Percentiles rank a stretch among this genome's conserved stretches.
Evolutionary conservation across 768 basidiomycete species (phyloP).

Genomic region (Exsudoporus frostii): DNA sequence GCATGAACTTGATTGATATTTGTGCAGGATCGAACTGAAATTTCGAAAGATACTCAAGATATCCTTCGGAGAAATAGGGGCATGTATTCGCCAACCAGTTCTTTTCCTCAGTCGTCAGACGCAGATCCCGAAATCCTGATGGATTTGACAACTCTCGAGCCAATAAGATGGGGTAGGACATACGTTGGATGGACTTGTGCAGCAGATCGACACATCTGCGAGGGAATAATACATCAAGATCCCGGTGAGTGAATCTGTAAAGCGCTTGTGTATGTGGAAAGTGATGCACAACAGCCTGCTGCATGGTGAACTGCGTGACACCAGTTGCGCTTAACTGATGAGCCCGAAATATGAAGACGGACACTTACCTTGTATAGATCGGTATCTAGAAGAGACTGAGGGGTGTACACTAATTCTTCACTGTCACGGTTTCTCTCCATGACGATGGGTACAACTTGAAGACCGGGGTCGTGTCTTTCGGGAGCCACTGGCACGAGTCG

Average conservation of each 20-base stretch:
- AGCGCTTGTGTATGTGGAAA: conserved; percentile 70
- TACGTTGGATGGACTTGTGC: conserved; percentile 54
- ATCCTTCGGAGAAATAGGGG: conserved; percentile 67
- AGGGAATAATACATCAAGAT: conserved; percentile 61
- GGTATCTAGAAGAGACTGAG: conserved; percentile 76
- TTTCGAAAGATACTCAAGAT: conserved; percentile 70
- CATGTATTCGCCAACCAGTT: conserved; percentile 65
- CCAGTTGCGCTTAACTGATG: neutral
- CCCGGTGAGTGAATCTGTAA: conserved; percentile 82
- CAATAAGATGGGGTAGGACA: conserved; percentile 35
- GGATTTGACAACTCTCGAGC: conserved; percentile 14
- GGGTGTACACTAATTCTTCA: conserved; percentile 15
- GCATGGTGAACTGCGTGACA: conserved; percentile 86
- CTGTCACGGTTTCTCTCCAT: conserved; percentile 13
- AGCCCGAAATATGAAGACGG: neutral
- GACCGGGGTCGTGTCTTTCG: neutral
- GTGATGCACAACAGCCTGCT: conserved; percentile 79
- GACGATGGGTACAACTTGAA: neutral
- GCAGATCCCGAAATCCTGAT: conserved; percentile 66
- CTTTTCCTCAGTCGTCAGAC: conserved; percentile 58
- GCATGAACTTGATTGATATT: conserved; percentile 61
- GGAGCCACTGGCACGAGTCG: neutral
- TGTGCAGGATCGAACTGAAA: conserved; percentile 70
- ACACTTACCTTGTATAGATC: conserved; percentile 84
- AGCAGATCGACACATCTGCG: conserved; percentile 25